Evolutionary conservation across 2,329 filamentous ascomycete genomes (phyloP), one percentile per base, ranked within the genome.

Genomic region (Sarocladium oryzae): DNA sequence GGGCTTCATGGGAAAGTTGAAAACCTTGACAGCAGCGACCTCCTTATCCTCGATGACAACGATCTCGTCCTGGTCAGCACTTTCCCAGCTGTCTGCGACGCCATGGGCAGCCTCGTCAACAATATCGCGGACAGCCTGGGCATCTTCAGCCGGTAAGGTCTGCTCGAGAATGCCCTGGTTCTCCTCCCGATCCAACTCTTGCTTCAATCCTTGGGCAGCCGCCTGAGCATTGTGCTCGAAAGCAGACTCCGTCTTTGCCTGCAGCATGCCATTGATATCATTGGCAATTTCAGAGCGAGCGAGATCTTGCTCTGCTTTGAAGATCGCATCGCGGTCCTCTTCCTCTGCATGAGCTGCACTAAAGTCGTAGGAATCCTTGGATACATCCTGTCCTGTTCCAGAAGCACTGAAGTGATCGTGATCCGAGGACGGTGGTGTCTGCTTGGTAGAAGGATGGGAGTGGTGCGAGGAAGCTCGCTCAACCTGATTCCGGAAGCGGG

Each of bases 1-100:
- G 3, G 93, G 93, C 67, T 87, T 89, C 85, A 99, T 89, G 15
- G 93, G 93, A 67, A 99, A 96, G 67, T 95, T 95, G 73, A 88
- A 93, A 43, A 97, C 91, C 64, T 81, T 85, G 57, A 96, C 82
- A 23, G 83, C 77, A 41, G 76, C 72, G 3, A 80, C 69, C 49
- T 82, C 78, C 53, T 84, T 82, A 58, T 86, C 83, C 65, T 89
- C 86, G 30, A 81, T 78, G 43, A 79, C 74, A 18, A 78, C 74
- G 63, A 81, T 76, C 62, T 83, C 77, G 54, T 86, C 85, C 56
- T 85, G 83, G 51, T 91, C 89, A 3, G 86, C 88, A 56, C 85
- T 95, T 73, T 96, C 90, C 90, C 90, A 95, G 69, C 85, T 91
- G 57, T 95, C 90, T n/a, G 83, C 87, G 43, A 90, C 76, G 20